A percentile compares a stretch with the other conserved stretches of the same genome.
These are phyloP conservation scores for Sclerotinia sclerotiorum DNA, from an alignment of 2,329 filamentous ascomycete species.

Conservation along the genomic window DNA sequence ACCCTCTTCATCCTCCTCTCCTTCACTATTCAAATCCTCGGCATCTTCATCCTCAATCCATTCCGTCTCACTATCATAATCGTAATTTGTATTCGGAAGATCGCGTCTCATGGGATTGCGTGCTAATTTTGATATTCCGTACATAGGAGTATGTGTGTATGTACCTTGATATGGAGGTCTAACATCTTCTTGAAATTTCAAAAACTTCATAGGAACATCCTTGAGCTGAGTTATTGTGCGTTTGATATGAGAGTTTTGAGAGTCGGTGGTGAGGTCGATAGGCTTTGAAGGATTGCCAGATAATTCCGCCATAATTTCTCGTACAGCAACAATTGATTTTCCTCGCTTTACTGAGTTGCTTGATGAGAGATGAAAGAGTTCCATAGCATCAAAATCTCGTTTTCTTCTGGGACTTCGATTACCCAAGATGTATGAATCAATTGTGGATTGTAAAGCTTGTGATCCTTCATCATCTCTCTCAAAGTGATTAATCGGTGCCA, in stretches of 20 bases:
- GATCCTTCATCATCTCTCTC: conserved; percentile 58
- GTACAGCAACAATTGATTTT: conserved; percentile 31
- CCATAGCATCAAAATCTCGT: conserved; percentile 47
- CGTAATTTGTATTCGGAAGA: conserved; percentile 69
- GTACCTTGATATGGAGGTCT: conserved; percentile 73
- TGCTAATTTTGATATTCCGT: conserved; percentile 50
- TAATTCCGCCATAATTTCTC: conserved; percentile 39
- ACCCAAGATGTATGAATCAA: conserved; percentile 54
- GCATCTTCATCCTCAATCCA: conserved; percentile 71
- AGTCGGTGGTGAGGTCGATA: conserved; percentile 39
- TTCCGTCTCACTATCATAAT: conserved; percentile 83
- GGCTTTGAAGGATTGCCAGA: conserved; percentile 32
- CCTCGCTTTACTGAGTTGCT: conserved; percentile 46
- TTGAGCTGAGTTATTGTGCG: conserved; percentile 30
- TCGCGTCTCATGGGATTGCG: conserved; percentile 53
- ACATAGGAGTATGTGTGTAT: conserved; percentile 51
- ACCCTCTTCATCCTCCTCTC: conserved; percentile 66
- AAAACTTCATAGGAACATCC: conserved; percentile 37
- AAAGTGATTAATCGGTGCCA: conserved; percentile 60
- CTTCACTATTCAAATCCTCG: conserved; percentile 57
- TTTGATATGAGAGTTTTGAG: conserved; percentile 39
- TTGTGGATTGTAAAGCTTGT: conserved; percentile 49
- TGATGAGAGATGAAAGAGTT: conserved; percentile 49
- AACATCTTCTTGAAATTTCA: conserved; percentile 61
- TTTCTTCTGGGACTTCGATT: conserved; percentile 48